A percentile compares a stretch with the other conserved stretches of the same genome.
Conservation (phyloP, 352 stramenopile species). For the Stramenopiles sp. region DNA sequence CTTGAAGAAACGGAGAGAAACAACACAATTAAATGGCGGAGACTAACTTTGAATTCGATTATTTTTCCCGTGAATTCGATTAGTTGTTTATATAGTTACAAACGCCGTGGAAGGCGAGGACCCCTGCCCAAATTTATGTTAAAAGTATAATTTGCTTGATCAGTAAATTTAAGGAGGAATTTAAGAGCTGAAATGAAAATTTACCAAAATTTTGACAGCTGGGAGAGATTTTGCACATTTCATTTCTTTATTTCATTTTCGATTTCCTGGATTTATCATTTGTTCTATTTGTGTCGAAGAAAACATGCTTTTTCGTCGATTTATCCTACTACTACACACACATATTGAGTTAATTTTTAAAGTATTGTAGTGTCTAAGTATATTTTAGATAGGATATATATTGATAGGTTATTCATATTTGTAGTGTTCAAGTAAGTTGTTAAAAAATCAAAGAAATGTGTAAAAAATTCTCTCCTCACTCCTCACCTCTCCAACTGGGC, state of each 20-base stretch:
- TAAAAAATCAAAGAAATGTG: slow-evolving; percentile 10
- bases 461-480: slow-evolving; percentile 11
- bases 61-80: too few relatives aligned
- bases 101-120: too few relatives aligned
- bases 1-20: too few relatives aligned
- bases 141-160: slow-evolving; percentile 11
- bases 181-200: slow-evolving; percentile 11
- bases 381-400: slow-evolving; percentile 12
- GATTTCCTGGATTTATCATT: slow-evolving; percentile 9
- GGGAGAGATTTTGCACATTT: slow-evolving; percentile 10
- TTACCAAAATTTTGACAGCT: slow-evolving; percentile 7
- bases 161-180: slow-evolving; percentile 11
- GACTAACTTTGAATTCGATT: too few relatives aligned
- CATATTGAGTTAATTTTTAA: slow-evolving; percentile 12
- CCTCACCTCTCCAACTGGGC: not conserved
- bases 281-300: slow-evolving; percentile 10
- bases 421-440: slow-evolving; percentile 9
- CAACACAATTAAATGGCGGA: too few relatives aligned
- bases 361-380: slow-evolving; percentile 11
- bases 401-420: slow-evolving; percentile 11
- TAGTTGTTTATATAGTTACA: too few relatives aligned
- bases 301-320: slow-evolving; percentile 10
- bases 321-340: slow-evolving; percentile 10
- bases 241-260: slow-evolving; percentile 11
- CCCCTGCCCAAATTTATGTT: slow-evolving; percentile 9